Conservation (phyloP, 1,139 yeast species). For the Lodderomyces parapsilosis region DNA sequence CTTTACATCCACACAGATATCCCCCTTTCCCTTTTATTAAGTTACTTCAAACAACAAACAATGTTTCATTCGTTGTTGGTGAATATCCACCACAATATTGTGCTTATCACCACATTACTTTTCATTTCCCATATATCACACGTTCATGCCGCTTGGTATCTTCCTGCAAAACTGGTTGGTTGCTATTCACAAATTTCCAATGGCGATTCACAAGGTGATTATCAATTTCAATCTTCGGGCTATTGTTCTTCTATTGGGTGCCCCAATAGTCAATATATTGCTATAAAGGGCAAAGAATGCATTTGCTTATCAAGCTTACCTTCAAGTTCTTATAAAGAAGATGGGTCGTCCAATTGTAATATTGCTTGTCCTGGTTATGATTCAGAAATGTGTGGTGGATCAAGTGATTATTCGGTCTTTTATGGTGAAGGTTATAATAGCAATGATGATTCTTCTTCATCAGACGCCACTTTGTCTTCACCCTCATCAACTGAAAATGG, state of each 20-base stretch:
- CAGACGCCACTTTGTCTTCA: not conserved
- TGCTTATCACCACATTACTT: not conserved
- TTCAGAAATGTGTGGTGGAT: slow-evolving; percentile 57
- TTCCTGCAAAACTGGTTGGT: slow-evolving; percentile 19
- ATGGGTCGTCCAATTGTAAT: slow-evolving; percentile 36
- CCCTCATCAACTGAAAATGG: no score
- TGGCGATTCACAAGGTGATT: slow-evolving; percentile 34
- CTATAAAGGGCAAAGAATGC: slow-evolving; percentile 60
- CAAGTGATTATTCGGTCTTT: slow-evolving; percentile 37
- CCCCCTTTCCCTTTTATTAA: not conserved
- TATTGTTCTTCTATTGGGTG: slow-evolving; percentile 47
- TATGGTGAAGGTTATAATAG: slow-evolving; percentile 18
- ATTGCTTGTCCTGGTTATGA: slow-evolving; percentile 53
- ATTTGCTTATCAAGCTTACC: slow-evolving; percentile 65
- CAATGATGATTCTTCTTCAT: slow-evolving; percentile 2
- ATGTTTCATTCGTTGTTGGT: not conserved
- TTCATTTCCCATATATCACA: not conserved
- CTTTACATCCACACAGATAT: not conserved
- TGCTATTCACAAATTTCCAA: slow-evolving; percentile 30
- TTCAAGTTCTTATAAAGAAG: slow-evolving; percentile 23
- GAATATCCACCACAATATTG: not conserved
- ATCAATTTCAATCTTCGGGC: slow-evolving; percentile 49
- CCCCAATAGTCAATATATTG: slow-evolving; percentile 53
- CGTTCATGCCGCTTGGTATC: slow-evolving; percentile 7
- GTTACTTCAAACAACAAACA: no score